These are phyloP conservation scores for Sphaerulina musiva DNA, from an alignment of 2,329 filamentous ascomycete genomes.

Conservation along the genomic window DNA sequence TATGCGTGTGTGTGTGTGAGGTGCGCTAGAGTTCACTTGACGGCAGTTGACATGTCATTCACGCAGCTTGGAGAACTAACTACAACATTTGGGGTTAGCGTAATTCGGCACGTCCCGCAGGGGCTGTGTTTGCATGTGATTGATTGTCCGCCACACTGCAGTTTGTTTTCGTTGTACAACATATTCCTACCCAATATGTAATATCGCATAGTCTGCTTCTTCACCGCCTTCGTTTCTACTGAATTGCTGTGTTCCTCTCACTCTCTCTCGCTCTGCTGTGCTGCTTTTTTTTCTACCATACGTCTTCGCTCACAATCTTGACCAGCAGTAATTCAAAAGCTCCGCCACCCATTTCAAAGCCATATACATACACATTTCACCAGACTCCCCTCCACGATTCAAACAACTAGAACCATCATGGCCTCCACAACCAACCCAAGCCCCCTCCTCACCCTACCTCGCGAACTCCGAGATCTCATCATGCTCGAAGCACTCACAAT, in stretches of 20 bases:
- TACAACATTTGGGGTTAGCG: not conserved
- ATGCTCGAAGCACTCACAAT: slow-evolving; percentile 14
- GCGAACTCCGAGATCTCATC: slow-evolving; percentile 24
- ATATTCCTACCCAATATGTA: slow-evolving; percentile 5
- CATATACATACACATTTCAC: not conserved
- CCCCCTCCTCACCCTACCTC: slow-evolving; percentile 18
- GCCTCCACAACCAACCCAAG: not conserved
- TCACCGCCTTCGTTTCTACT: slow-evolving; percentile 4
- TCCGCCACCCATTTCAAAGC: not conserved
- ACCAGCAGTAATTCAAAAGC: not conserved
- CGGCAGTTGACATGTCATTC: not conserved
- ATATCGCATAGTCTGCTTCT: not conserved
- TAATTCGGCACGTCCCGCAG: not conserved
- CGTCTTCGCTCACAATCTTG: not conserved
- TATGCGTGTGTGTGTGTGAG: not conserved
- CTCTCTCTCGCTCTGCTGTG: not conserved
- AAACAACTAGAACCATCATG: not conserved
- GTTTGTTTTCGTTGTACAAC: not conserved
- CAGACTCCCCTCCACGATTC: not conserved
- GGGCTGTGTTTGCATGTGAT: not conserved
- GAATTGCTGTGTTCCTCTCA: not conserved
- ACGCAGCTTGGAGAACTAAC: not conserved
- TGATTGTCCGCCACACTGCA: not conserved
- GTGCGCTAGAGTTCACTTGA: not conserved
- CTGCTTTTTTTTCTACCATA: not conserved